Conservation (phyloP, 768 basidiomycete genomes). For the Leccinellum albellum region DNA sequence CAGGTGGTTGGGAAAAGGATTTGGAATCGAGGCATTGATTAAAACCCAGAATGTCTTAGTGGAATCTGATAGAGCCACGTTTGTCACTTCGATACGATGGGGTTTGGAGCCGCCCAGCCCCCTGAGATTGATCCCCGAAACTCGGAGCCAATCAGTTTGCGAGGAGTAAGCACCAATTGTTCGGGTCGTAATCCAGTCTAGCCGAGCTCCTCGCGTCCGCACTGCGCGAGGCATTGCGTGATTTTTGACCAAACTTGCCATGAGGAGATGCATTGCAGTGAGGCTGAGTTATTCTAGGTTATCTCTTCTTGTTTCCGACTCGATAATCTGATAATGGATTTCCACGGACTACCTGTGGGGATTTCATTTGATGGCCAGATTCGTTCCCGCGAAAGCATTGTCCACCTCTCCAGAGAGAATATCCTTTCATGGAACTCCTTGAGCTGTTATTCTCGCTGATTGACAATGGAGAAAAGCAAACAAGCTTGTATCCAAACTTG, state of each 20-base stretch:
- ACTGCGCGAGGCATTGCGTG: background rate
- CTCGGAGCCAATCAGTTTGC: constrained; percentile 1
- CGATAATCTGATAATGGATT: background rate
- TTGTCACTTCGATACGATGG: too few relatives aligned
- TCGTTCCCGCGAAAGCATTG: constrained; percentile 18
- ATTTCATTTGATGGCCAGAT: constrained; percentile 10
- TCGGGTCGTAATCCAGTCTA: background rate
- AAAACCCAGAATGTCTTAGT: constrained; percentile 12
- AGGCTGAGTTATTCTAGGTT: background rate
- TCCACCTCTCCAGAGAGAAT: background rate
- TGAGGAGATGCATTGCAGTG: background rate
- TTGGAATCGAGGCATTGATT: background rate
- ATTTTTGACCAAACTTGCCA: background rate
- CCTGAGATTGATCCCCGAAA: background rate
- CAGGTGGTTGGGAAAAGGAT: constrained; percentile 8
- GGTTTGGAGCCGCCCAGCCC: too few relatives aligned
- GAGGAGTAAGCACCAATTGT: background rate
- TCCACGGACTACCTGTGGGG: background rate
- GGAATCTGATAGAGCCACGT: too few relatives aligned
- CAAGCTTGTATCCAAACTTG: background rate
- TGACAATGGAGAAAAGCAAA: background rate
- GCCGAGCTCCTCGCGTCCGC: background rate
- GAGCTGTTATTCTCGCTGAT: background rate
- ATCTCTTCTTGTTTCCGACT: background rate
- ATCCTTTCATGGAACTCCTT: background rate